Base-by-base conservation (phyloP, 345 rosid genomes). In the Camelina sativa region DNA sequence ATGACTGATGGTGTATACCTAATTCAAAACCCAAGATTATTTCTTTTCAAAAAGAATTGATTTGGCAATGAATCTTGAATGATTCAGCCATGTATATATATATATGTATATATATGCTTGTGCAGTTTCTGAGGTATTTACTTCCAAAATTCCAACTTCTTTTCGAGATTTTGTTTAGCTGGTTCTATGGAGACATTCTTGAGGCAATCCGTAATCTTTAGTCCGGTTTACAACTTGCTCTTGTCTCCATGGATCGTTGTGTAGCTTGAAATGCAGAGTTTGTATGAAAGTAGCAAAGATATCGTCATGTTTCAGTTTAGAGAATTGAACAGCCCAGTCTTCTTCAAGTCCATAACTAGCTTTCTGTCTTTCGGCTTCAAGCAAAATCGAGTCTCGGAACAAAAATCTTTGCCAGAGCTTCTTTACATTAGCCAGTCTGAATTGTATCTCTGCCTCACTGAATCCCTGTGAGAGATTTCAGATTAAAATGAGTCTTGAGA, bases 381-480 rank as follows among this genome's bases (percentile, higher is more conserved):
- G 89, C 85, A 95, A 76, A 62, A 90, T 52, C 17, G 93, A 85
- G 83, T 87, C 88, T 16, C 94, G 90, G 68, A 92, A 89, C 78
- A 89, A 78, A 73, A 95, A 95, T 73, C 99, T 86, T 79, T 89
- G 91, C 97, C 96, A 90, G 44, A 95, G 80, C 80, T 86, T 92
- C 81, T 83, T 85, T 62, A 95, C 92, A 75, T 86, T 92, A 63
- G 63, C 80, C 64, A 87, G 78, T 73, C 82, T 89, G 82, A 87
- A 85, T 48, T 82, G 84, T 73, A 87, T 85, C 84, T 95, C 97
- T 0, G 90, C 83, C 81, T 86, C 91, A 41, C 85, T 88, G 66
- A 88, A 86, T 64, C 82, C 87, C 98, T 91, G 77, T 56, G 1
- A 20, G 1, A 73, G n/a, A 48, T 51, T 20, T 22, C n/a, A 67